A percentile compares a stretch with the other conserved stretches of the same genome.
These are phyloP conservation scores for Raphanus raphanistrum DNA, from an alignment of 345 rosid genomes.

Conservation along the genomic window DNA sequence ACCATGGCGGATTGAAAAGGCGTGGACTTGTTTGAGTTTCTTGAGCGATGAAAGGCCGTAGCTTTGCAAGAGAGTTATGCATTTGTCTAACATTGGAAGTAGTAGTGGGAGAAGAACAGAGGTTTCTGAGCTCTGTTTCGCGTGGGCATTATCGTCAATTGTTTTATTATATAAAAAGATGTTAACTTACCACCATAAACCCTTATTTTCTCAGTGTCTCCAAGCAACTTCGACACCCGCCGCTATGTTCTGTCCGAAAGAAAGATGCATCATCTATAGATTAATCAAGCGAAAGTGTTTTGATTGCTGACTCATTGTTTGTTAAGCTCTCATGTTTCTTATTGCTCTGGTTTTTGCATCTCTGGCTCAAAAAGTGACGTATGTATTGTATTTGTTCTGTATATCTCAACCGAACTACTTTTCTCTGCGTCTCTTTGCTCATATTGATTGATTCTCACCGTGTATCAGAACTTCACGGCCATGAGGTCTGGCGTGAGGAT, in stretches of 20 bases:
- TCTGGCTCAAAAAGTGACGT: background rate
- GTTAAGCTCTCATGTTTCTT: slow-evolving; percentile 7
- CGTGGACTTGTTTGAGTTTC: slow-evolving; percentile 66
- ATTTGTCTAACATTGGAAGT: slow-evolving; percentile 44
- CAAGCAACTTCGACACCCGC: background rate
- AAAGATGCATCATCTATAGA: slow-evolving; percentile 2
- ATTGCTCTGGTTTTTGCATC: background rate
- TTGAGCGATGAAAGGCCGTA: slow-evolving; percentile 45
- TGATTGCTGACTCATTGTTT: background rate
- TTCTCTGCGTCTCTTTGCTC: background rate
- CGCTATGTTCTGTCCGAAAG: slow-evolving; percentile 5
- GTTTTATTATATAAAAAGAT: background rate
- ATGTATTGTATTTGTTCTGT: background rate
- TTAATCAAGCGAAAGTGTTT: background rate
- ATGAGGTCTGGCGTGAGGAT: slow-evolving; percentile 30
- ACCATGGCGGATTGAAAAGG: slow-evolving; percentile 67
- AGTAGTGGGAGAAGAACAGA: background rate
- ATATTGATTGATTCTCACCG: slow-evolving; percentile 6
- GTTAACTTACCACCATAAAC: background rate
- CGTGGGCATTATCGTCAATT: slow-evolving; percentile 34
- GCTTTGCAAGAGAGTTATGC: slow-evolving; percentile 53
- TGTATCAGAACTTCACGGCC: slow-evolving; percentile 43
- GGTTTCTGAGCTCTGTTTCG: slow-evolving; percentile 17
- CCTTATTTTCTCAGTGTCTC: slow-evolving; percentile 7
- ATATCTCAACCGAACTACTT: background rate